Percentiles rank a stretch among this genome's conserved stretches.
phyloP scores from a whole-genome alignment of 2,329 filamentous ascomycete species.

The Ascochyta lentis region DNA sequence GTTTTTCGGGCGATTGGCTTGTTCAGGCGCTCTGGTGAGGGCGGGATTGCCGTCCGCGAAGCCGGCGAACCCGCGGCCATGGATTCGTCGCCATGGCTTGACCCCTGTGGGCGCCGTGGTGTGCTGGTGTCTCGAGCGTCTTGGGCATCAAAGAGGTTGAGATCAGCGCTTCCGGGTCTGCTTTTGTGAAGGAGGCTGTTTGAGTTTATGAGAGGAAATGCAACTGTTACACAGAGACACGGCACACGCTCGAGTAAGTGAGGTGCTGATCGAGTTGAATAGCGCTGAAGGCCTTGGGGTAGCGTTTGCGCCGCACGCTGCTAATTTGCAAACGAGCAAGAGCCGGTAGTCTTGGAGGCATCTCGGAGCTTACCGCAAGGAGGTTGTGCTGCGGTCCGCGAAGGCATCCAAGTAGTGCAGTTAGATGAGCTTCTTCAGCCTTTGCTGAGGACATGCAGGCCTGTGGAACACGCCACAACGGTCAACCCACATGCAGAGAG shows the following conservation, averaged over 20 bases:
- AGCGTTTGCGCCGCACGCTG: constrained; percentile 16
- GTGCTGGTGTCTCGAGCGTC: constrained; percentile 12
- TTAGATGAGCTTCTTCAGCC: neutral
- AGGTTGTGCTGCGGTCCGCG: constrained; percentile 8
- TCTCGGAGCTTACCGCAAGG: constrained; percentile 16
- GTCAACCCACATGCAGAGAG: neutral
- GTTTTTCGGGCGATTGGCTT: neutral
- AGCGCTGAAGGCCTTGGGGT: constrained; percentile 11
- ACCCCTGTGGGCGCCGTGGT: constrained; percentile 10
- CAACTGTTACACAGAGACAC: neutral
- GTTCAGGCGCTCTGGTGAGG: constrained; percentile 5
- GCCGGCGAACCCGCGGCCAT: constrained; percentile 19
- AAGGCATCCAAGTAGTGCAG: neutral
- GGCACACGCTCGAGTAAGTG: constrained; percentile 4
- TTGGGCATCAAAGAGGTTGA: constrained; percentile 16
- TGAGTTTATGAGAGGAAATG: constrained; percentile 1
- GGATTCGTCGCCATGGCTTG: constrained; percentile 14
- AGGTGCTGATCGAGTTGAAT: neutral
- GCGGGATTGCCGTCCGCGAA: neutral
- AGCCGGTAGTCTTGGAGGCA: constrained; percentile 9
- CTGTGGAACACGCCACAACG: neutral
- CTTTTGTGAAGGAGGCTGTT: constrained; percentile 4
- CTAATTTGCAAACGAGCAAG: constrained; percentile 13
- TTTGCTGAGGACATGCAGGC: neutral
- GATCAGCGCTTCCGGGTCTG: constrained; percentile 7